phyloP scores from a whole-genome alignment of 2,329 filamentous ascomycete genomes.

The Elsinoe fawcettii region DNA sequence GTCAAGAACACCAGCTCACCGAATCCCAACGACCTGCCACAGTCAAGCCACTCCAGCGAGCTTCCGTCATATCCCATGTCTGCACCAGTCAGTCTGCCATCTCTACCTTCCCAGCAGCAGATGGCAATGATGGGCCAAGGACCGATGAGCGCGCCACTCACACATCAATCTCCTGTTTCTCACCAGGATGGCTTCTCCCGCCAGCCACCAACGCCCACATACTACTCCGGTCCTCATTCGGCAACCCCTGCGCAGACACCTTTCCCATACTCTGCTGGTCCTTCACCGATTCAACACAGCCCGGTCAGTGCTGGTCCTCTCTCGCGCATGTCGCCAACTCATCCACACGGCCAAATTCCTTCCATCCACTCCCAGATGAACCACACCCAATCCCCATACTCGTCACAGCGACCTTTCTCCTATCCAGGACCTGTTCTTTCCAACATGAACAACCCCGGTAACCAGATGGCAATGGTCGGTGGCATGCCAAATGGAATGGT shows the following conservation, averaged over 20 bases:
- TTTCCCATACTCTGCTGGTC: slow-evolving; percentile 43
- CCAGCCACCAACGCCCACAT: slow-evolving; percentile 53
- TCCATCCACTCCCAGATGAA: slow-evolving; percentile 39
- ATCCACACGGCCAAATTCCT: slow-evolving; percentile 37
- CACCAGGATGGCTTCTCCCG: slow-evolving; percentile 52
- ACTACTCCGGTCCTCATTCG: slow-evolving; percentile 51
- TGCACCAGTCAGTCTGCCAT: slow-evolving; percentile 42
- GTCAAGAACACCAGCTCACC: slow-evolving; percentile 52
- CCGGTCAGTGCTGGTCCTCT: slow-evolving; percentile 41
- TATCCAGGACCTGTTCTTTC: slow-evolving; percentile 62
- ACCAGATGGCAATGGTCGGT: slow-evolving; percentile 64
- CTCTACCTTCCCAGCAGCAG: slow-evolving; percentile 40
- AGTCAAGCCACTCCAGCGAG: slow-evolving; percentile 60
- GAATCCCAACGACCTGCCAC: slow-evolving; percentile 55
- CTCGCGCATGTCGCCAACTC: slow-evolving; percentile 47
- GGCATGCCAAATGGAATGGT: slow-evolving; percentile 50
- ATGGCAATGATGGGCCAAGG: slow-evolving; percentile 37
- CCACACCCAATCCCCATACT: slow-evolving; percentile 39
- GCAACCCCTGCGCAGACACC: slow-evolving; percentile 44
- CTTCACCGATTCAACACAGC: slow-evolving; percentile 43
- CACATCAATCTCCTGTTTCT: slow-evolving; percentile 46
- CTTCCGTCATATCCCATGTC: slow-evolving; percentile 58
- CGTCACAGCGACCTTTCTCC: slow-evolving; percentile 44
- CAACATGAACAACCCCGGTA: slow-evolving; percentile 66
- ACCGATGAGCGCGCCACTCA: slow-evolving; percentile 22